Evolutionary conservation across 768 basidiomycete genomes (phyloP), one percentile per base, ranked within the genome.

Genomic region (Psilocybe azurescens): DNA sequence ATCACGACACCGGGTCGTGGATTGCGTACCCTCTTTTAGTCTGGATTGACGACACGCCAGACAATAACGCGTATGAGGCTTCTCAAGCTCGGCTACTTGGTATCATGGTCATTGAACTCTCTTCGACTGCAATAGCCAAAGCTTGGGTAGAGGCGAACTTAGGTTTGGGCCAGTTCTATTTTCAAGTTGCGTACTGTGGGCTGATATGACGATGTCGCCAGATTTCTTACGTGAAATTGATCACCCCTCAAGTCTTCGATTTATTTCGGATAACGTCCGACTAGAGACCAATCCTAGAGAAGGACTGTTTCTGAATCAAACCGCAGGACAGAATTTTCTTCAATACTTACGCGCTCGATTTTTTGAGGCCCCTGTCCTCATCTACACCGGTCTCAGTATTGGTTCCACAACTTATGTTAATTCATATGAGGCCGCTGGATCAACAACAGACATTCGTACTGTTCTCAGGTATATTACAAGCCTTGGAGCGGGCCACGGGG

Each of bases 181-280:
- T 32, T 49, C 13, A 11, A 11, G 29, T 11, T 18, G 53, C 8
- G 29, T 62, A 10, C n/a, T 7, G 20, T 18, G n/a, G 33, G 11
- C 33, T 36, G 0, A 36, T 7, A 36, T 36, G 0, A 36, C 33
- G 2, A 36, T 36, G 0, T 0, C 30, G 11, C 0, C 11, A 75
- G 75, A 36, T 9, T 67, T 72, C 56, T 58, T 76, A 13, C 65
- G 65, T 8, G 49, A 59, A 24, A 67, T 71, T 28, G 73, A 75
- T 36, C 24, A 59, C 8, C 49, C 63, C 1, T 53, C 62, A 36
- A 56, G 53, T 9, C 49, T 77, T 9, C 73, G 71, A 14, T 71
- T 75, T 61, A 74, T 77, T 49, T 70, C 74, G 2, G 75, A 75
- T 28, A 75, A 77, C 53, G 61, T 60, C 18, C 69, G 75, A 2